Conservation (phyloP, 345 rosid species). For the Populus ilicifolia region DNA sequence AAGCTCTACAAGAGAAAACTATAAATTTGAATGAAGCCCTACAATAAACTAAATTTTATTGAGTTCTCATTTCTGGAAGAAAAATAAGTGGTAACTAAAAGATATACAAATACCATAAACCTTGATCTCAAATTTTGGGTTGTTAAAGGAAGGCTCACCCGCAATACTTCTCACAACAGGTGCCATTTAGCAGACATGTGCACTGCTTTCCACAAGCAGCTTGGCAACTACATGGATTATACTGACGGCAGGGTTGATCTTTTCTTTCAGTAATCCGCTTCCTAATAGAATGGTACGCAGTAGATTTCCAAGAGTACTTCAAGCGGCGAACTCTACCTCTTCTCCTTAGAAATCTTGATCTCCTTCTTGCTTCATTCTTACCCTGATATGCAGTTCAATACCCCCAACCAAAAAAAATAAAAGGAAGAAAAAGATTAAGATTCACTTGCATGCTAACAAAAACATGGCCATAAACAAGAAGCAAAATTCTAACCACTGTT, state of each 20-base stretch:
- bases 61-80: not conserved
- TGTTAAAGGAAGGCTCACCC: constrained; percentile 53
- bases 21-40: not conserved
- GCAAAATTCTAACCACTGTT: constrained; percentile 48
- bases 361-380: constrained; percentile 77
- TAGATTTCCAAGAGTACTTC: constrained; percentile 99
- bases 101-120: not conserved
- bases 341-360: constrained; percentile 91
- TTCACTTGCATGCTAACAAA: constrained; percentile 5
- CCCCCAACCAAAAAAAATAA: not conserved
- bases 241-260: constrained; percentile 98
- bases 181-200: constrained; percentile 80
- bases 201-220: constrained; percentile 95
- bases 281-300: constrained; percentile 96
- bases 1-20: not conserved
- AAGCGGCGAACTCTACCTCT: constrained; percentile 95
- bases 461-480: not conserved
- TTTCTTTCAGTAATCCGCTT: constrained; percentile 84
- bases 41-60: not conserved
- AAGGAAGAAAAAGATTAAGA: not conserved
- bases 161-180: constrained; percentile 99
- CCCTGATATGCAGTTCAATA: constrained; percentile 41
- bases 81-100: not conserved
- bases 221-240: constrained; percentile 93
- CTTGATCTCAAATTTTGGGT: not conserved